Conservation (phyloP, 2,329 filamentous ascomycete genomes). For the Chaetomiaceae sp. region DNA sequence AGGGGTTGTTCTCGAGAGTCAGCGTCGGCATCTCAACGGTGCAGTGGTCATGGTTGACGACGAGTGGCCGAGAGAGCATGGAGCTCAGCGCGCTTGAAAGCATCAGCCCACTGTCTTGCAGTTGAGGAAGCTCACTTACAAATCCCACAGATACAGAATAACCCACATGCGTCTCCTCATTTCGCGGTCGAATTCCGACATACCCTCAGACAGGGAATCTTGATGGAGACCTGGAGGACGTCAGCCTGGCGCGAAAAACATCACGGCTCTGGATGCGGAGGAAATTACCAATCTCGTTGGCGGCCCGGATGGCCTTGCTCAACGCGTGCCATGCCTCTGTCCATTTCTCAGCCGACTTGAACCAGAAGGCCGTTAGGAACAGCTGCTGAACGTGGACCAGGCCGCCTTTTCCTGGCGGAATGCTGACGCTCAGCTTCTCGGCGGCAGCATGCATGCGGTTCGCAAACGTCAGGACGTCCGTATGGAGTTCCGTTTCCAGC, state of each 20-base stretch:
- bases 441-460: conserved; percentile 40
- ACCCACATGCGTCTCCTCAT: conserved; percentile 45
- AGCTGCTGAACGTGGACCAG: conserved; percentile 45
- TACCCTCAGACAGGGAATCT: conserved; percentile 31
- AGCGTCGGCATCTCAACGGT: conserved; percentile 39
- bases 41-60: conserved; percentile 40
- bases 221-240: conserved; percentile 35
- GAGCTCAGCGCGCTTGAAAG: conserved; percentile 38
- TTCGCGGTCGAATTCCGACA: conserved; percentile 44
- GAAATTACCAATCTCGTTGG: conserved; percentile 43
- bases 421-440: conserved; percentile 39
- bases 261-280: background rate
- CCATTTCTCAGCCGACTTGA: conserved; percentile 44
- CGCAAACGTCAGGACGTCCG: conserved; percentile 36
- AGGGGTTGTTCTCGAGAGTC: conserved; percentile 33
- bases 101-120: conserved; percentile 5
- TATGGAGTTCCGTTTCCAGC: conserved; percentile 42
- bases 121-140: conserved; percentile 31
- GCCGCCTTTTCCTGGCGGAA: conserved; percentile 41
- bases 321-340: conserved; percentile 47
- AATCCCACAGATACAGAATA: conserved; percentile 45
- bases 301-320: conserved; percentile 41
- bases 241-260: conserved; percentile 12
- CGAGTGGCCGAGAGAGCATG: conserved; percentile 40
- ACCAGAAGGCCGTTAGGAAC: conserved; percentile 45